Evolutionary conservation across 2,329 filamentous ascomycete genomes (phyloP).

Genomic region (Cladophialophora carrionii): DNA sequence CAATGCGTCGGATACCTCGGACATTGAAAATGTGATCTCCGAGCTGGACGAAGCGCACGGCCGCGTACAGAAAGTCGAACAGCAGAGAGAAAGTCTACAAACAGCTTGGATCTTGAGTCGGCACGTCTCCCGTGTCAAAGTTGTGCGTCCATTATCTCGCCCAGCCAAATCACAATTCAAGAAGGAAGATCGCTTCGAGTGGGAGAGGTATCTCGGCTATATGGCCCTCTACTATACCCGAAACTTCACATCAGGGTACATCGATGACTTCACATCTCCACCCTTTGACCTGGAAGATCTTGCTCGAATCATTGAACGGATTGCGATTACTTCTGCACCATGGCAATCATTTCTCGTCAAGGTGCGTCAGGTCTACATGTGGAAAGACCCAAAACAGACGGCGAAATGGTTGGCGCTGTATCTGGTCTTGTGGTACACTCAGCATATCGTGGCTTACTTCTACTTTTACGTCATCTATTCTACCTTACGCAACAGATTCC

Average conservation of each 20-base stretch:
- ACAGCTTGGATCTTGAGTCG: slow-evolving; percentile 47
- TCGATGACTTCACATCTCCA: slow-evolving; percentile 44
- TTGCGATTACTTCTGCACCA: slow-evolving; percentile 47
- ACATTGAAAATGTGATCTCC: slow-evolving; percentile 22
- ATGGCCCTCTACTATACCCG: slow-evolving; percentile 43
- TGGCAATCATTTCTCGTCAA: slow-evolving; percentile 48
- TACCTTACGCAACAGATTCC: slow-evolving; percentile 42
- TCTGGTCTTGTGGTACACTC: slow-evolving; percentile 44
- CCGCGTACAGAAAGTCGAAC: slow-evolving; percentile 42
- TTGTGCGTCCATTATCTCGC: slow-evolving; percentile 42
- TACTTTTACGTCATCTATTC: slow-evolving; percentile 45
- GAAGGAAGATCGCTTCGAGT: slow-evolving; percentile 40
- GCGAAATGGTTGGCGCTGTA: slow-evolving; percentile 45
- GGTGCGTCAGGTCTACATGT: slow-evolving; percentile 46
- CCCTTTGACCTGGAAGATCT: slow-evolving; percentile 46
- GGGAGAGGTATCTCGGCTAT: slow-evolving; percentile 44
- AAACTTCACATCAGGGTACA: slow-evolving; percentile 43
- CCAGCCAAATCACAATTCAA: slow-evolving; percentile 39
- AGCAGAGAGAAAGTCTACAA: slow-evolving; percentile 43
- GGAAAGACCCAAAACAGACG: slow-evolving; percentile 46
- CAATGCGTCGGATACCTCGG: slow-evolving; percentile 20
- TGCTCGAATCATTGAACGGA: slow-evolving; percentile 44
- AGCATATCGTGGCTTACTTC: slow-evolving; percentile 45
- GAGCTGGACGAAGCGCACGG: slow-evolving; percentile 32
- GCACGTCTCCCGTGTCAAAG: slow-evolving; percentile 46